Base-by-base conservation (phyloP, 495 filamentous ascomycete genomes). In the Daldinia bambusicola region DNA sequence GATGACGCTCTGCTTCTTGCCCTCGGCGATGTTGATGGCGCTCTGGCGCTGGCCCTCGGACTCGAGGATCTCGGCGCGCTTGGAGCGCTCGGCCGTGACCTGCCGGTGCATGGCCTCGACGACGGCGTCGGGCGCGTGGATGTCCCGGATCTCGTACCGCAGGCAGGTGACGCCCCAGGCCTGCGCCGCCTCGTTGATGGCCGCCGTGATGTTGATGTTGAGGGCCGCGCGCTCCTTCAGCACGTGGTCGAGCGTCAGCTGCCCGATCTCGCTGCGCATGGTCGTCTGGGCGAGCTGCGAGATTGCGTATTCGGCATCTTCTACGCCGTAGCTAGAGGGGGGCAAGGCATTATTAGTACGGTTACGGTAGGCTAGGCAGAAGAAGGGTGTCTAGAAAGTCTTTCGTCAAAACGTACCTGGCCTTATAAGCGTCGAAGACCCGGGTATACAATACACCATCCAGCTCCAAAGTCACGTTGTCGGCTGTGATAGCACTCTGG, bases 261-360 rank as follows among this genome's bases (percentile, higher is more conserved):
- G 94, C 67, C 95, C 95, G 77, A 99, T 99, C 79, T 99, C 95
- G 62, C 91, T 93, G 66, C 95, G 93, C 95, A 99, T 99, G 0
- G 95, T 99, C 2, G 95, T 99, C 80, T 99, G 95, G 2, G 95
- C 95, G 16, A 99, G 90, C 75, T 99, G 95, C 18, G 92, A 94
- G 83, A 99, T 98, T 77, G 95, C 95, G 81, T 98, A 99, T 78
- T 98, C 96, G 66, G 95, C 95, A 77, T 99, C 95, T 82, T 99
- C 95, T 43, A 99, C 95, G 43, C 95, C 95, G 77, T 99, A 98
- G 81, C 94, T 97, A 72, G 41, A 58, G 73, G 41, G 56, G 26
- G 18, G 12, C 56, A 34, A 41, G n/a, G 32, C 26, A n/a, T n/a
- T 64, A 76, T 74, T 61, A 69, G 71, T 13, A 53, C 26, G 40